phyloP scores from a whole-genome alignment of 345 rosid genomes.

The Barbarea vulgaris region DNA sequence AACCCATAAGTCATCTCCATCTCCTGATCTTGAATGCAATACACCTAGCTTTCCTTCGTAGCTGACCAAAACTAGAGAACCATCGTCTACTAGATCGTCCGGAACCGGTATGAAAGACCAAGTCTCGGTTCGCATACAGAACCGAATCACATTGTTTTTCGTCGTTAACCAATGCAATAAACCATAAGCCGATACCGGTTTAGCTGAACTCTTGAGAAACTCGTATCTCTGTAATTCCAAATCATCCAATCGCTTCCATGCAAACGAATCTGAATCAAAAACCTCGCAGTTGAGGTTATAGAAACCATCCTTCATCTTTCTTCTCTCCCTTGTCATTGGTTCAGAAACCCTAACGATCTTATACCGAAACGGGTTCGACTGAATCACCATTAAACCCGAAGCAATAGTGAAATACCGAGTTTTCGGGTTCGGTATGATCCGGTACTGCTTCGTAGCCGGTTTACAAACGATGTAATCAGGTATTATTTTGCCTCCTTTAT shows the following conservation, averaged over 20 bases:
- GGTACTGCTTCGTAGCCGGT: slow-evolving; percentile 29
- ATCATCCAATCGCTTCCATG: slow-evolving; percentile 13
- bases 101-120: slow-evolving; percentile 18
- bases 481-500: background rate
- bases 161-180: slow-evolving; percentile 19
- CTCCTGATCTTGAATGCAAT: background rate
- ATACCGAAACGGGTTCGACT: slow-evolving; percentile 5
- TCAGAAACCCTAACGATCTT: slow-evolving; percentile 31
- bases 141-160: slow-evolving; percentile 18
- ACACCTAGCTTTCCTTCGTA: slow-evolving; percentile 26
- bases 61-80: background rate
- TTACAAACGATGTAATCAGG: slow-evolving; percentile 26
- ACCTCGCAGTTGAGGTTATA: slow-evolving; percentile 1
- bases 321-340: background rate
- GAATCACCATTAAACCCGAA: slow-evolving; percentile 23
- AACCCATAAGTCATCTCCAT: background rate
- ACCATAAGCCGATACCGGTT: slow-evolving; percentile 13
- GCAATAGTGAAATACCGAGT: slow-evolving; percentile 1
- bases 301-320: background rate
- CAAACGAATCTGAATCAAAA: slow-evolving; percentile 9
- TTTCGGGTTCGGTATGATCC: slow-evolving; percentile 26
- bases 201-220: too few species aligned
- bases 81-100: background rate
- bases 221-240: background rate
- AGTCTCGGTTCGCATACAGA: slow-evolving; percentile 29